Conservation (phyloP, 1,284 basidiomycete genomes). For the Puccinia horiana region DNA sequence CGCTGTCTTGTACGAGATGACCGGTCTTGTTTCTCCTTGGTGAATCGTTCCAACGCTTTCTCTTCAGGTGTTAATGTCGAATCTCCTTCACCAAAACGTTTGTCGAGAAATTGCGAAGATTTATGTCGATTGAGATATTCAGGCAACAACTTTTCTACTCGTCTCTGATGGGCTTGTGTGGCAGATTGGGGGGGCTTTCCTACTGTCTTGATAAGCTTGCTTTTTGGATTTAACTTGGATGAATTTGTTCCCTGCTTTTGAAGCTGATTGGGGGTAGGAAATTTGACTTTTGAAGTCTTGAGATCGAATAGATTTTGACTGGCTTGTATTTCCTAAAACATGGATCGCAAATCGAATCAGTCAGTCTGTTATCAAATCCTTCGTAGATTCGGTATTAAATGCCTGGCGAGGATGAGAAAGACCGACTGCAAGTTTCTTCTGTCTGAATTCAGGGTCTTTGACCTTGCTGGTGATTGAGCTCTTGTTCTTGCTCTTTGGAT, state of each 20-base stretch:
- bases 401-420: background rate
- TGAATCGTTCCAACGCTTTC: slow-evolving; percentile 95
- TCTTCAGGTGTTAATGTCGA: slow-evolving; percentile 88
- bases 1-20: slow-evolving; percentile 67
- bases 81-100: slow-evolving; percentile 94
- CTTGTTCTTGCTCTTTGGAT: slow-evolving; percentile 22
- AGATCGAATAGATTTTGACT: slow-evolving; percentile 46
- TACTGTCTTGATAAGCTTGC: slow-evolving; percentile 18
- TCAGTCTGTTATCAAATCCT: background rate
- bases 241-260: slow-evolving; percentile 16
- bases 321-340: slow-evolving; percentile 41
- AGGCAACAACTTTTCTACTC: slow-evolving; percentile 73
- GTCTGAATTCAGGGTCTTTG: slow-evolving; percentile 47
- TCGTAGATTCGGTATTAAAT: background rate
- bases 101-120: slow-evolving; percentile 85
- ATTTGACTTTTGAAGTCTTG: slow-evolving; percentile 46
- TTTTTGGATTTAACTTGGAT: background rate
- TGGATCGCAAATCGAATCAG: background rate
- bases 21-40: slow-evolving; percentile 75
- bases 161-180: slow-evolving; percentile 52
- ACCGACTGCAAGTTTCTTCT: slow-evolving; percentile 44
- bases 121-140: slow-evolving; percentile 74
- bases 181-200: slow-evolving; percentile 44
- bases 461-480: slow-evolving; percentile 18
- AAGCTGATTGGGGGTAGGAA: slow-evolving; percentile 27